phyloP scores from a whole-genome alignment of 83 land plant species.

The Larix sibirica region DNA sequence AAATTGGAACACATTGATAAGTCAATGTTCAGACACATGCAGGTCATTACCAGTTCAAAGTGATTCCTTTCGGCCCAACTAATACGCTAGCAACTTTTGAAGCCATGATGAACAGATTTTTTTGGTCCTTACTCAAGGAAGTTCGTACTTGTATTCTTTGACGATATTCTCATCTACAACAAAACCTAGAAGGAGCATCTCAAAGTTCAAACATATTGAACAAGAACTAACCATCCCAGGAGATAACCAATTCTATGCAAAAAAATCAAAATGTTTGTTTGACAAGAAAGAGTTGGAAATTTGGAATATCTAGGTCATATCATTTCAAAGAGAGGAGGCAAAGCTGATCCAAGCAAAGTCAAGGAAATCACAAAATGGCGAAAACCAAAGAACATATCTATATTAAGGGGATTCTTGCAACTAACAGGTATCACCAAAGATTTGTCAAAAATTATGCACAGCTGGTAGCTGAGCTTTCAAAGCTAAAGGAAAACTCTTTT shows the following conservation, averaged over 20 bases:
- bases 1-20: not conserved
- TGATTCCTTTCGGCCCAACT: slow-evolving; percentile 14
- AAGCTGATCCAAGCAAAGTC: too few species aligned
- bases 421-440: too few species aligned
- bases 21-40: slow-evolving; percentile 14
- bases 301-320: slow-evolving; percentile 18
- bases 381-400: too few species aligned
- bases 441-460: too few species aligned
- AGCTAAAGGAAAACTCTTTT: too few species aligned
- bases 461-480: too few species aligned
- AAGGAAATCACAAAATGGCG: too few species aligned
- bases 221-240: not conserved
- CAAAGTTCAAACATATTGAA: not conserved
- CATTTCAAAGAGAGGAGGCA: not conserved
- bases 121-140: slow-evolving; percentile 3
- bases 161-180: slow-evolving; percentile 26
- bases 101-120: slow-evolving; percentile 16
- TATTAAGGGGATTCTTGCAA: too few species aligned
- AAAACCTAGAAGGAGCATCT: slow-evolving; percentile 11
- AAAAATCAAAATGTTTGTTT: too few species aligned
- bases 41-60: slow-evolving; percentile 16
- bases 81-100: slow-evolving; percentile 18
- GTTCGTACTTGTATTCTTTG: slow-evolving; percentile 14
- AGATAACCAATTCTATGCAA: not conserved
- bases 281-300: not conserved